phyloP scores from a whole-genome alignment of 331 rosid genomes.

The Dryas integrifolia region DNA sequence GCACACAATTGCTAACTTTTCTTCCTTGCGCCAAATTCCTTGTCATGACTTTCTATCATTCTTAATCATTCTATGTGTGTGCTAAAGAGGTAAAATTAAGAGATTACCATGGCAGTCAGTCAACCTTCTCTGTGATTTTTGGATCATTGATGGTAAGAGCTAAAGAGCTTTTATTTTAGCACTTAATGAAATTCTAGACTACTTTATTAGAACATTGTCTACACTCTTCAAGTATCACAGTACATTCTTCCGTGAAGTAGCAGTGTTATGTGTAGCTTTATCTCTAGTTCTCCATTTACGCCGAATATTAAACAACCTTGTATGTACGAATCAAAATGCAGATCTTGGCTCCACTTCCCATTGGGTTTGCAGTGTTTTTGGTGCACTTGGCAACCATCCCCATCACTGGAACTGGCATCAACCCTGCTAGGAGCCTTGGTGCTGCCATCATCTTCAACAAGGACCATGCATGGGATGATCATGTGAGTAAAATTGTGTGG shows the following conservation, averaged over 20 bases:
- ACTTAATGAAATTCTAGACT: neutral
- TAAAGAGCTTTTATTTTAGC: too few species aligned
- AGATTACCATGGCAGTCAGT: neutral
- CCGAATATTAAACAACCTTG: neutral
- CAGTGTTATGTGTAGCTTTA: neutral
- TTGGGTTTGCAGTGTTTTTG: conserved; percentile 43
- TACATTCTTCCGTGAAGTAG: neutral
- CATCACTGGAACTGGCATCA: conserved; percentile 42
- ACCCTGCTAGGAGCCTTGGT: conserved; percentile 47
- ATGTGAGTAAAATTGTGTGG: conserved; percentile 13
- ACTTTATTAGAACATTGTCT: too few species aligned
- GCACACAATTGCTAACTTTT: too few species aligned
- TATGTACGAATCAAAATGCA: conserved; percentile 10
- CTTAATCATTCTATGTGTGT: too few species aligned
- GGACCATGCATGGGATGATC: conserved; percentile 41
- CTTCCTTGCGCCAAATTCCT: too few species aligned
- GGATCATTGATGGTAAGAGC: too few species aligned
- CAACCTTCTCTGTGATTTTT: neutral
- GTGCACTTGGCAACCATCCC: conserved; percentile 48
- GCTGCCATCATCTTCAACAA: conserved; percentile 43
- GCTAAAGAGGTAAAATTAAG: neutral
- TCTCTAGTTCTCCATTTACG: neutral
- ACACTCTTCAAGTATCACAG: too few species aligned
- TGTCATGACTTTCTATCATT: too few species aligned
- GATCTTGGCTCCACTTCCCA: conserved; percentile 48